phyloP scores from a whole-genome alignment of 169 alveolate genomes.

The Plasmodium coatneyi region DNA sequence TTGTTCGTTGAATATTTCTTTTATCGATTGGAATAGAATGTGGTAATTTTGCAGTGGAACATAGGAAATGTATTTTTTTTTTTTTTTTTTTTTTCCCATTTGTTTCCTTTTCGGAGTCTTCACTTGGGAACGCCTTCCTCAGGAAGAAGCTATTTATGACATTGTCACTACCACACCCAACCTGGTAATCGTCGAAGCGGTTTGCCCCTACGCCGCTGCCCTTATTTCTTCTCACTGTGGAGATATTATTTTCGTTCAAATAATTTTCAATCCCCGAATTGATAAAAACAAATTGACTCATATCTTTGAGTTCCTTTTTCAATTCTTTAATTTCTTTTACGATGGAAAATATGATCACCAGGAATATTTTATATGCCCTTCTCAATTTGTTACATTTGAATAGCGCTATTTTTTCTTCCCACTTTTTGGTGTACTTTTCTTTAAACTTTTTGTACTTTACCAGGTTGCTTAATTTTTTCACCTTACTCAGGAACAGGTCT shows the following conservation, averaged over 20 bases:
- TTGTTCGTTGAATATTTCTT: slow-evolving; percentile 44
- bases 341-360: slow-evolving; percentile 19
- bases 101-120: neutral
- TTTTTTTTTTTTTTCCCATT: neutral
- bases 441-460: slow-evolving; percentile 61
- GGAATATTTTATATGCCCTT: slow-evolving; percentile 60
- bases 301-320: slow-evolving; percentile 37
- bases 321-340: slow-evolving; percentile 59
- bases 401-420: neutral
- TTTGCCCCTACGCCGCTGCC: neutral
- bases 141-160: slow-evolving; percentile 51
- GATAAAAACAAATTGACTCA: slow-evolving; percentile 53
- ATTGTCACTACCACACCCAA: neutral
- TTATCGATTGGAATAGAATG: slow-evolving; percentile 29
- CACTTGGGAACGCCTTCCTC: neutral
- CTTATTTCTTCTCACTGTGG: neutral
- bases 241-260: slow-evolving; percentile 56
- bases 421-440: slow-evolving; percentile 13
- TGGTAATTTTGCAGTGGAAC: slow-evolving; percentile 34
- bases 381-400: slow-evolving; percentile 52
- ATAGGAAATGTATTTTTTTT: slow-evolving; percentile 72
- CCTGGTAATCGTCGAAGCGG: neutral
- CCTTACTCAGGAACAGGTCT: slow-evolving; percentile 25
- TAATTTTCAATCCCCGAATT: slow-evolving; percentile 70
- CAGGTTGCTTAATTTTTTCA: slow-evolving; percentile 39